Evolutionary conservation across 208 protist genomes (phyloP), one percentile per base, ranked within the genome.

Genomic region (Polymyxa betae): DNA sequence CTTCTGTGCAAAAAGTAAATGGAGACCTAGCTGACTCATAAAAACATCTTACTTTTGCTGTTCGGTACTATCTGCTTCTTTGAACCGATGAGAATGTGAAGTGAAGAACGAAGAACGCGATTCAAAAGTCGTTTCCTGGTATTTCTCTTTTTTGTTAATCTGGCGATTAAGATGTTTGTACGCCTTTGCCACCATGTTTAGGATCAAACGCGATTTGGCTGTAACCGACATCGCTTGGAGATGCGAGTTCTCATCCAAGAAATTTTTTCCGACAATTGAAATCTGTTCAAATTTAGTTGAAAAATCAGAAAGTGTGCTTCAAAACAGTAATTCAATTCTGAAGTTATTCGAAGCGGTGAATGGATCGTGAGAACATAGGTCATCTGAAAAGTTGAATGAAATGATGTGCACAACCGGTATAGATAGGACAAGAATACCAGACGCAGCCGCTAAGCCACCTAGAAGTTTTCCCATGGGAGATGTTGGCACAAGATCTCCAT

Each of bases 161-260:
- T 60, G 5, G 49, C 12, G 5, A 60, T 24, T 24, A 60, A 60
- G 49, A 29, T 60, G 49, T 29, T 60, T 60, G 12, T 29, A 5
- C 5, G 49, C 49, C 24, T 60, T 24, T 5, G 12, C 49, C 12
- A 60, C 49, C 49, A 60, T 60, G 5, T 60, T 60, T 24, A 60
- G 12, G 72, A 82, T 82, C 16, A 35, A 35, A 5, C 16, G 16
- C 72, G 72, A 82, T 82, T 43, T 35, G 72, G 72, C n/a, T n/a
- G 72, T n/a, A 5, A n/a, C 72, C 72, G 5, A n/a, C 5, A 5
- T 82, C 72, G 72, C 72, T 43, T 82, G 72, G 72, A 38, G 35
- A 16, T 35, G 72, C n/a, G 35, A 35, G 72, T 82, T 82, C n/a
- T 82, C 72, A 38, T 82, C 72, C 35, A 82, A 43, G n/a, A 82